phyloP scores from a whole-genome alignment of 2,329 filamentous ascomycete species.

The Alternaria metachromatica region DNA sequence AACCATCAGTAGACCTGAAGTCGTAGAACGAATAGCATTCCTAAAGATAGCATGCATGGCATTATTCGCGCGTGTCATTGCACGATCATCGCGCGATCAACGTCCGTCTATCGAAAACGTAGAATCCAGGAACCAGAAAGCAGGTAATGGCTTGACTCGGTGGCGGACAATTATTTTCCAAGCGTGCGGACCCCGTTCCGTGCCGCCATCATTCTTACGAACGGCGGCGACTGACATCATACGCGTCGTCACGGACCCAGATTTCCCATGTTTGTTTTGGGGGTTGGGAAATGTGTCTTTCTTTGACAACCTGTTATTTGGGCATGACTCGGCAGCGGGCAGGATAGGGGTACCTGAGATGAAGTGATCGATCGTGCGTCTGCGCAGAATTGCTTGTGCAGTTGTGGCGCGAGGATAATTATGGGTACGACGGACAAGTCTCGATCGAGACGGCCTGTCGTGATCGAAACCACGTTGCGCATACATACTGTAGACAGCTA shows the following conservation, averaged over 20 bases:
- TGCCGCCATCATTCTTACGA: conserved; percentile 8
- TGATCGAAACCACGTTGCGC: background rate
- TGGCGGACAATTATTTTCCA: background rate
- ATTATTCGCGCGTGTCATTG: conserved; percentile 7
- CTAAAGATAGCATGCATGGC: background rate
- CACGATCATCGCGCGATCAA: conserved; percentile 13
- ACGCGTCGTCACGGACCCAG: conserved; percentile 19
- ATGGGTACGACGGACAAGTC: conserved; percentile 1
- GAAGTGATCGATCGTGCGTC: background rate
- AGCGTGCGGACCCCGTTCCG: conserved; percentile 9
- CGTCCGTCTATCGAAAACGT: conserved; percentile 5
- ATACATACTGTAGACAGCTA: background rate
- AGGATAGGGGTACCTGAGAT: background rate
- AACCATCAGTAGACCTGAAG: background rate
- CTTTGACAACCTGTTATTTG: background rate
- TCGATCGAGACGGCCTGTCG: background rate
- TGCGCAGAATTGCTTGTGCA: conserved; percentile 6
- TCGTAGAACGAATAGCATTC: background rate
- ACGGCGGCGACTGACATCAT: conserved; percentile 23
- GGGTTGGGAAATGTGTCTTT: background rate
- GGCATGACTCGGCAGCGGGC: conserved; percentile 2
- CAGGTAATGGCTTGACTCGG: conserved; percentile 11
- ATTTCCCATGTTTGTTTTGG: conserved; percentile 2
- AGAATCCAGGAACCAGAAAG: conserved; percentile 19
- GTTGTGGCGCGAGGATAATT: conserved; percentile 11